Evolutionary conservation across 257 asterid species (phyloP).

Genomic region (Solanum ahanhuiri): DNA sequence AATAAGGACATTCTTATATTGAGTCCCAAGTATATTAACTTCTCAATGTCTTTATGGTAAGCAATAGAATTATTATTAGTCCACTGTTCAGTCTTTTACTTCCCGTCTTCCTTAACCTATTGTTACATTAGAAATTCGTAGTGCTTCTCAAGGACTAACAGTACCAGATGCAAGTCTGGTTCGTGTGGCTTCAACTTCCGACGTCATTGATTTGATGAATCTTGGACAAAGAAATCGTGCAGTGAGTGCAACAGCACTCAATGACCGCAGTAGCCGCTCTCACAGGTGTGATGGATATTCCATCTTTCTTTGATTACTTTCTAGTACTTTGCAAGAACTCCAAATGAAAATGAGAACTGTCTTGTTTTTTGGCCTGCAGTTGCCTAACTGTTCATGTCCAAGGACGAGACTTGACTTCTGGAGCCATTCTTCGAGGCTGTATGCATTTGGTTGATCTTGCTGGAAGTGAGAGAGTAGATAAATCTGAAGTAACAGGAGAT

Average conservation of each 20-base stretch:
- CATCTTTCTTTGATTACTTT: not conserved
- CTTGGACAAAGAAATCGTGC: slow-evolving; percentile 79
- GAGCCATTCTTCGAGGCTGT: slow-evolving; percentile 73
- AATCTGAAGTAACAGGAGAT: slow-evolving; percentile 97
- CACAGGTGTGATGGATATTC: slow-evolving; percentile 45
- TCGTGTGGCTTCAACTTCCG: slow-evolving; percentile 37
- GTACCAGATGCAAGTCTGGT: slow-evolving; percentile 69
- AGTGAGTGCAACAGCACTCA: slow-evolving; percentile 95
- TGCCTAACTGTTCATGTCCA: slow-evolving; percentile 94
- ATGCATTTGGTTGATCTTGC: slow-evolving; percentile 99
- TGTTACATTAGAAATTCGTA: slow-evolving; percentile 80
- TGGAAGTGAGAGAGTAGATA: slow-evolving; percentile 99
- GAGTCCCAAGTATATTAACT: not conserved
- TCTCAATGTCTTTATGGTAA: not conserved
- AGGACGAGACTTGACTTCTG: slow-evolving; percentile 86
- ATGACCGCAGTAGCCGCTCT: slow-evolving; percentile 97
- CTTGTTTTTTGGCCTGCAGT: slow-evolving; percentile 23
- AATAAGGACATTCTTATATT: not conserved
- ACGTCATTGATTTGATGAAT: slow-evolving; percentile 78
- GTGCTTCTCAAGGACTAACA: slow-evolving; percentile 85
- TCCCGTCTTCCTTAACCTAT: slow-evolving; percentile 30
- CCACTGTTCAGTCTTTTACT: not conserved
- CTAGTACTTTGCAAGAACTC: not conserved
- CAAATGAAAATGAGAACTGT: not conserved
- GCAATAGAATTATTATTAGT: not conserved